A percentile compares a stretch with the other conserved stretches of the same genome.
phyloP scores from a whole-genome alignment of 805 yeast genomes.

The Candida maltosa region DNA sequence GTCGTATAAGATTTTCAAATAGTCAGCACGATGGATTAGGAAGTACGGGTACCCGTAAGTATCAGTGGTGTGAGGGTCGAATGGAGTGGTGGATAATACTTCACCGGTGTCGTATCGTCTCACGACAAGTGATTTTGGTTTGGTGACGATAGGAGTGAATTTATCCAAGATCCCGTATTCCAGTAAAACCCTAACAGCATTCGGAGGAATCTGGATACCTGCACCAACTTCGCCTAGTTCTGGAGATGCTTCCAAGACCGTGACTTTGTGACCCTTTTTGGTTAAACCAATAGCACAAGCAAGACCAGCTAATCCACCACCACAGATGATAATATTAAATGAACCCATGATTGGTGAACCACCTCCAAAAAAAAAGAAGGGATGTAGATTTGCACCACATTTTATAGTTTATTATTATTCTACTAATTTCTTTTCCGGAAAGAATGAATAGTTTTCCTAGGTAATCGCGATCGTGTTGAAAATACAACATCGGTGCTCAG shows the following conservation, averaged over 20 bases:
- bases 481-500: no score
- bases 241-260: conserved; percentile 21
- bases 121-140: conserved; percentile 13
- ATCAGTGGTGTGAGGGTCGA: conserved; percentile 15
- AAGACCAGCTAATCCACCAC: conserved; percentile 28
- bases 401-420: no score
- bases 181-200: conserved; percentile 18
- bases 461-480: no score
- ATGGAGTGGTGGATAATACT: conserved; percentile 14
- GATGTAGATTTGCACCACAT: no score
- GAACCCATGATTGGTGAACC: no score
- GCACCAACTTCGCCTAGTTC: conserved; percentile 30
- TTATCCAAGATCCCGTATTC: conserved; percentile 15
- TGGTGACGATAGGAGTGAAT: conserved; percentile 10
- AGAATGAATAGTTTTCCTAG: no score
- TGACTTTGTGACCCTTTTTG: conserved; percentile 21
- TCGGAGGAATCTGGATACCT: conserved; percentile 30
- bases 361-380: no score
- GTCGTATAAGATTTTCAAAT: conserved; percentile 18
- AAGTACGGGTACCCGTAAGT: conserved; percentile 16
- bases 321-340: no score
- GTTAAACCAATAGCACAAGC: conserved; percentile 23
- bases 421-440: no score
- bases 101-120: conserved; percentile 18
- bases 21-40: conserved; percentile 25